These are phyloP conservation scores for Favolaschia claudopus DNA, from an alignment of 768 basidiomycete genomes.

Conservation along the genomic window DNA sequence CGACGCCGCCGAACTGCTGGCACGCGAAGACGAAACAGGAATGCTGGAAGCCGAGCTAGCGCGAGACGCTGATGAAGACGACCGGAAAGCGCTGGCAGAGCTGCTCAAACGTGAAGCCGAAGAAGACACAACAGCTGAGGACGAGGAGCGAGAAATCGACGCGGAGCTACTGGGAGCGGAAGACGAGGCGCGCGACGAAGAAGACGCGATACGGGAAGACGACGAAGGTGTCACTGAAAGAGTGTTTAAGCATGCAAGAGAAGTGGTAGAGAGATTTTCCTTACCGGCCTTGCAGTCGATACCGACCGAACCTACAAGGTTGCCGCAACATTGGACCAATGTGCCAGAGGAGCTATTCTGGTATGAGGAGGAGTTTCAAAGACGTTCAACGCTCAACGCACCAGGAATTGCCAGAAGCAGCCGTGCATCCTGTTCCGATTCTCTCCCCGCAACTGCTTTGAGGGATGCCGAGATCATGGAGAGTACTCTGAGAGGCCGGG, in stretches of 20 bases:
- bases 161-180: too few species aligned
- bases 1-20: neutral
- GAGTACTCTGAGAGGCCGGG: neutral
- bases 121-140: neutral
- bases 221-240: neutral
- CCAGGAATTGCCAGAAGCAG: constrained; percentile 2
- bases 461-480: neutral
- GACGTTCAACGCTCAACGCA: neutral
- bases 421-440: neutral
- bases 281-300: constrained; percentile 3
- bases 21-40: neutral
- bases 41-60: neutral
- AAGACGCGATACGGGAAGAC: neutral
- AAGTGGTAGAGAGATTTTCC: neutral
- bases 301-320: neutral
- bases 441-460: constrained; percentile 7
- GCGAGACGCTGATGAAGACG: neutral
- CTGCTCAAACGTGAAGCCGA: neutral
- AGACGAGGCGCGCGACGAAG: neutral
- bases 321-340: constrained; percentile 3
- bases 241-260: neutral
- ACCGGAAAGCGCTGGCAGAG: neutral
- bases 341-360: neutral
- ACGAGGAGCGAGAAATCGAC: too few species aligned
- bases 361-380: neutral